phyloP scores from a whole-genome alignment of 805 yeast genomes.

The Candida loeiensis region DNA sequence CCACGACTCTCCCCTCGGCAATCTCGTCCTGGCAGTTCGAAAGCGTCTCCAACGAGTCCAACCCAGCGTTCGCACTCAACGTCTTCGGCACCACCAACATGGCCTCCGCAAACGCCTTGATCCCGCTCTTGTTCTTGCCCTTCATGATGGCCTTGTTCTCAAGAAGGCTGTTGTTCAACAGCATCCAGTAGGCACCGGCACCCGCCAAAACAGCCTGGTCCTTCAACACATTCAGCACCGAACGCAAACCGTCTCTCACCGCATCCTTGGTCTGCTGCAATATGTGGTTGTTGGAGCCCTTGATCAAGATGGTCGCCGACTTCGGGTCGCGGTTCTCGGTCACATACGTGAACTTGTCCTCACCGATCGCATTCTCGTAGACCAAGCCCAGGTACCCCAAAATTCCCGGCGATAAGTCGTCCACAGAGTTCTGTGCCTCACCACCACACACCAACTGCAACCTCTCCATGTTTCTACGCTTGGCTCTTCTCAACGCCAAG shows the following conservation, averaged over 20 bases:
- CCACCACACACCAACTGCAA: conserved; percentile 95
- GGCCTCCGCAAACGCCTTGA: conserved; percentile 91
- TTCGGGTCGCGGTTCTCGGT: conserved; percentile 88
- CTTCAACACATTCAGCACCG: conserved; percentile 85
- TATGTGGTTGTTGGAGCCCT: conserved; percentile 88
- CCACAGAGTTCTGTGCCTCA: conserved; percentile 95
- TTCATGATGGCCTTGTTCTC: conserved; percentile 53
- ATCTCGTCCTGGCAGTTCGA: conserved; percentile 87
- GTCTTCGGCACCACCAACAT: conserved; percentile 90
- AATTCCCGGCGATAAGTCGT: conserved; percentile 74
- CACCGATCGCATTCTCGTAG: conserved; percentile 91
- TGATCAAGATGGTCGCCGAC: conserved; percentile 85
- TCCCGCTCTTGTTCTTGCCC: conserved; percentile 87
- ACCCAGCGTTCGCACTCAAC: conserved; percentile 86
- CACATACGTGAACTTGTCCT: conserved; percentile 94
- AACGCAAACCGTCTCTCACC: conserved; percentile 92
- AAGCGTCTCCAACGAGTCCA: conserved; percentile 85
- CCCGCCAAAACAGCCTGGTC: conserved; percentile 91
- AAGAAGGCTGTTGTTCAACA: conserved; percentile 66
- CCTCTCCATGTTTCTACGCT: conserved; percentile 98
- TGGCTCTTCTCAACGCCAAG: conserved; percentile 94
- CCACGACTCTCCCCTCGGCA: conserved; percentile 77
- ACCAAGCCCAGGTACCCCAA: conserved; percentile 89
- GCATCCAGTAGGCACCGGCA: conserved; percentile 92
- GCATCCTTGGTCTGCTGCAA: conserved; percentile 95